Percentiles rank a stretch among this genome's conserved stretches.
phyloP scores from a whole-genome alignment of 2,329 filamentous ascomycete species.

The Fusarium cicatricum region DNA sequence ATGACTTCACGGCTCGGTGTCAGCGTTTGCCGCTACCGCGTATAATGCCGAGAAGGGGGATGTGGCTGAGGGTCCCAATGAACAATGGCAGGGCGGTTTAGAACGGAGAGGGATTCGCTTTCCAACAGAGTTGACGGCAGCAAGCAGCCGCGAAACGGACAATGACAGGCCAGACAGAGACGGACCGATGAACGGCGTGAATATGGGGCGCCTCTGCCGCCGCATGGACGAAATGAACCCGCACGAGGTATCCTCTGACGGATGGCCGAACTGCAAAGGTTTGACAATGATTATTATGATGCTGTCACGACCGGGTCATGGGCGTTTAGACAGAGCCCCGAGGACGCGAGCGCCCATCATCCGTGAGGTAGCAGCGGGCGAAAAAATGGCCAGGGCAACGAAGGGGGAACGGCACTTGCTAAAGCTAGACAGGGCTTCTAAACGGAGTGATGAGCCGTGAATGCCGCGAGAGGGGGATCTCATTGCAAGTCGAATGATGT shows the following conservation, averaged over 20 bases:
- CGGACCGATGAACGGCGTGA: constrained; percentile 16
- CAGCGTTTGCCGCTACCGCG: constrained; percentile 6
- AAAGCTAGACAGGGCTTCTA: constrained; percentile 6
- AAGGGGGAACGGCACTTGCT: constrained; percentile 17
- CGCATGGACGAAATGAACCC: constrained; percentile 10
- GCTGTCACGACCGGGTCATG: constrained; percentile 19
- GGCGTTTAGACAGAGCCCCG: neutral
- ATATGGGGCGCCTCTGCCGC: constrained; percentile 17
- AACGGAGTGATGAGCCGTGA: constrained; percentile 10
- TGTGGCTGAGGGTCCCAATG: constrained; percentile 1
- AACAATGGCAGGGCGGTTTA: neutral
- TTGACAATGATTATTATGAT: constrained; percentile 6
- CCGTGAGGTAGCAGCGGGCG: neutral
- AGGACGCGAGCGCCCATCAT: neutral
- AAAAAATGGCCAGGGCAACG: neutral
- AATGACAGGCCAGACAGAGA: neutral
- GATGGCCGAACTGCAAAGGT: neutral
- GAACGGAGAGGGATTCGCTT: neutral
- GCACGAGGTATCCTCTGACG: constrained; percentile 6
- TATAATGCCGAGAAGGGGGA: constrained; percentile 20
- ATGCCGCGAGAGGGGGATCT: constrained; percentile 17
- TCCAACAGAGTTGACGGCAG: neutral
- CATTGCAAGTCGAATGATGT: constrained; percentile 23
- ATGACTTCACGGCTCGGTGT: constrained; percentile 19
- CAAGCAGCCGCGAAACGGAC: neutral